Percentiles rank a stretch among this genome's conserved stretches.
Conservation (phyloP, 768 basidiomycete species). For the Exsudoporus frostii region DNA sequence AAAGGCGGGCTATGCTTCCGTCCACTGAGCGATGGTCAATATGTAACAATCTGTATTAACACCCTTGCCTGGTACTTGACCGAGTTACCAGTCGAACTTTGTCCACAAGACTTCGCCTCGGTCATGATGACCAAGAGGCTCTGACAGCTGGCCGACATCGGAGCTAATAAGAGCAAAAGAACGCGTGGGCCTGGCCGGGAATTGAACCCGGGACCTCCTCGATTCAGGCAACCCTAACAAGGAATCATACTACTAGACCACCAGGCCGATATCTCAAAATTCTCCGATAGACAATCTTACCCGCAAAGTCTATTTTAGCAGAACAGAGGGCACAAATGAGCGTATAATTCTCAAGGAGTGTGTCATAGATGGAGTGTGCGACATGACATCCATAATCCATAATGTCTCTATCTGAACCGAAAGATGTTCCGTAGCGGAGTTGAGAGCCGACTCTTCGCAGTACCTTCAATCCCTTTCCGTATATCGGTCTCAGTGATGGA, state of each 20-base stretch:
- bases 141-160: background rate
- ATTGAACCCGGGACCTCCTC: conserved; percentile 63
- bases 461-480: conserved; percentile 25
- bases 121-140: background rate
- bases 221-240: conserved; percentile 49
- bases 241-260: conserved; percentile 68
- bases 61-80: background rate
- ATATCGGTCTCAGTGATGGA: conserved; percentile 14
- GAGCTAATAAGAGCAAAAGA: background rate
- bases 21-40: conserved; percentile 1
- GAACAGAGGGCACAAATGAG: background rate
- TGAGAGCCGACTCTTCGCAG: conserved; percentile 25
- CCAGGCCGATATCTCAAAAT: conserved; percentile 36
- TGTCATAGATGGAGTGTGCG: conserved; percentile 8
- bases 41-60: background rate
- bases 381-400: background rate
- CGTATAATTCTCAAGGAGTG: conserved; percentile 7
- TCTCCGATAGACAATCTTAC: background rate
- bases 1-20: conserved; percentile 28
- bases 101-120: background rate
- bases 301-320: background rate
- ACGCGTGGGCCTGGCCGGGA: conserved; percentile 50
- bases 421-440: conserved; percentile 32
- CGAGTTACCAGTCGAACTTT: background rate
- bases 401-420: conserved; percentile 23